Percentiles rank a stretch among this genome's conserved stretches.
Evolutionary conservation across 345 rosid species (phyloP).

Genomic region (Sonneratia caseolaris): DNA sequence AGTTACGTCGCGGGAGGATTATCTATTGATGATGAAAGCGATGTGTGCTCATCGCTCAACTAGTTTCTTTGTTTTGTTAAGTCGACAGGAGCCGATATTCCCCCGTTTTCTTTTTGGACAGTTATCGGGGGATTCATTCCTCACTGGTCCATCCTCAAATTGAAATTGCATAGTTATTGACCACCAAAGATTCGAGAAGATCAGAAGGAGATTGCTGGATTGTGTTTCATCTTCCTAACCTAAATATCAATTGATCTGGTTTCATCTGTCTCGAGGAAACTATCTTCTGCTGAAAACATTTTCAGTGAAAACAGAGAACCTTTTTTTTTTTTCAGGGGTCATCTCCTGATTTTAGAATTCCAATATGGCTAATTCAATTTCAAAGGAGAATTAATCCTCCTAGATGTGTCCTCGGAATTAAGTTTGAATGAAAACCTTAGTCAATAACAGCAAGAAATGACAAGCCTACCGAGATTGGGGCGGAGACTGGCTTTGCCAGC

Average conservation of each 20-base stretch:
- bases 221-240: neutral
- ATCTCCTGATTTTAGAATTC: too few relatives aligned
- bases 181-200: neutral
- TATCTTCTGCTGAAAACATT: neutral
- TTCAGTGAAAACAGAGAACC: neutral
- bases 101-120: neutral
- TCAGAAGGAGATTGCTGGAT: neutral
- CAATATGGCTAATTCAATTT: too few relatives aligned
- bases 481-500: neutral
- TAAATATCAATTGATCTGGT: neutral
- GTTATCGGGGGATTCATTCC: neutral
- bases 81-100: neutral
- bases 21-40: neutral
- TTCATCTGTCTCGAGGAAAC: neutral
- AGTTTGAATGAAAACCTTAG: too few relatives aligned
- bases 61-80: too few relatives aligned
- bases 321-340: too few relatives aligned
- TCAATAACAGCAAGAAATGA: too few relatives aligned
- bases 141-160: too few relatives aligned
- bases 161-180: neutral
- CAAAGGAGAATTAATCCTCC: too few relatives aligned
- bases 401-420: too few relatives aligned
- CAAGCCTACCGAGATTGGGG: too few relatives aligned
- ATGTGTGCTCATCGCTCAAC: too few relatives aligned
- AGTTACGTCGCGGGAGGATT: neutral